These are phyloP conservation scores for Cryphonectria naterciae DNA, from an alignment of 2,329 filamentous ascomycete species.

Conservation along the genomic window DNA sequence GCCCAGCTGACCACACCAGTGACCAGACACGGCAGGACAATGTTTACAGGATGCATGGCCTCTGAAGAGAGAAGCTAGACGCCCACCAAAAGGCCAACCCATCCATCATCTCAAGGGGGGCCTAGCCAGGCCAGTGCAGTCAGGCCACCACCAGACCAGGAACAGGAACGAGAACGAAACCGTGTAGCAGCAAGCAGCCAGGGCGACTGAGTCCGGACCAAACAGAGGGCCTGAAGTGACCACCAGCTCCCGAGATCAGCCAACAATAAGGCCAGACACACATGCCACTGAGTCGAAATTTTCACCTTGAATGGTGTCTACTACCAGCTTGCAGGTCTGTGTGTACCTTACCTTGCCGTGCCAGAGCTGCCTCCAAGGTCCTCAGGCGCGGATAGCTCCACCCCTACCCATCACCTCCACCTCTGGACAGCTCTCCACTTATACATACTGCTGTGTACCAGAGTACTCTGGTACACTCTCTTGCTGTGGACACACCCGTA, in stretches of 20 bases:
- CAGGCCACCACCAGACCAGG: constrained; percentile 9
- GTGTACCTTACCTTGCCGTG: constrained; percentile 2
- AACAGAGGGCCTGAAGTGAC: neutral
- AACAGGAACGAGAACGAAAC: constrained; percentile 3
- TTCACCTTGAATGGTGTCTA: neutral
- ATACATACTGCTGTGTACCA: neutral
- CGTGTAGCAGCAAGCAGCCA: neutral
- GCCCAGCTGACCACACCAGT: neutral
- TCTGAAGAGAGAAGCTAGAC: neutral
- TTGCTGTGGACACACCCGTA: constrained; percentile 4
- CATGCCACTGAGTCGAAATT: constrained; percentile 12
- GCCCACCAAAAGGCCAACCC: neutral
- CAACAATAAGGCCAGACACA: constrained; percentile 11
- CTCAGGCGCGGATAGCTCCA: constrained; percentile 5
- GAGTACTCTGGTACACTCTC: neutral
- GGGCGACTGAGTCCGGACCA: constrained; percentile 7
- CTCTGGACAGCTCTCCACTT: neutral
- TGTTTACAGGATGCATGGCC: neutral
- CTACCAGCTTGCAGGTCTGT: neutral
- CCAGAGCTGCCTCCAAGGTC: neutral
- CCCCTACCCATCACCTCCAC: neutral
- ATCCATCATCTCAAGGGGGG: neutral
- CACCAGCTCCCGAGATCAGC: neutral
- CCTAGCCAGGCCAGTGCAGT: neutral
- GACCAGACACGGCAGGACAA: neutral